A percentile compares a stretch with the other conserved stretches of the same genome.
phyloP scores from a whole-genome alignment of 306 rosid genomes.

The Corylus americana region DNA sequence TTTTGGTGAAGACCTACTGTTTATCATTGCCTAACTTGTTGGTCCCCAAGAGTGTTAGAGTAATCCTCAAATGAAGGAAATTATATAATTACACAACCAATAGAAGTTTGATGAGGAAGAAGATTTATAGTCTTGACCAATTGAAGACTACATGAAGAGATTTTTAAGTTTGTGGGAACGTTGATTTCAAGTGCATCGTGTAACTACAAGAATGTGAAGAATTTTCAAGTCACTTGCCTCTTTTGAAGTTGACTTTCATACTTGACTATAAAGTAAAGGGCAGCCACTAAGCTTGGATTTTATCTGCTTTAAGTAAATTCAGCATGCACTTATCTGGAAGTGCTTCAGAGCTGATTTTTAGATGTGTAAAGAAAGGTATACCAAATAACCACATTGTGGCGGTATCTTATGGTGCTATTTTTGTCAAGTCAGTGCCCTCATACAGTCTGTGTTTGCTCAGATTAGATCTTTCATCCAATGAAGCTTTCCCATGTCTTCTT shows the following conservation, averaged over 20 bases:
- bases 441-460: slow-evolving; percentile 30
- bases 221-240: slow-evolving; percentile 74
- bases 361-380: slow-evolving; percentile 56
- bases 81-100: slow-evolving; percentile 63
- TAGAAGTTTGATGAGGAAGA: slow-evolving; percentile 77
- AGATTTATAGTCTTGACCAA: slow-evolving; percentile 61
- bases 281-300: slow-evolving; percentile 63
- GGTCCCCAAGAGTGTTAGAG: slow-evolving; percentile 71
- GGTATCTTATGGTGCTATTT: slow-evolving; percentile 40
- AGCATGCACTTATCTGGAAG: slow-evolving; percentile 51
- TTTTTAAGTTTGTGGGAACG: slow-evolving; percentile 61
- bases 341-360: slow-evolving; percentile 37
- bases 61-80: slow-evolving; percentile 67
- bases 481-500: slow-evolving; percentile 30
- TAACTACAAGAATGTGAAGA: slow-evolving; percentile 78
- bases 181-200: slow-evolving; percentile 73
- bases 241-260: slow-evolving; percentile 68
- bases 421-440: slow-evolving; percentile 38
- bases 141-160: slow-evolving; percentile 61
- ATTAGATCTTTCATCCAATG: slow-evolving; percentile 33
- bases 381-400: slow-evolving; percentile 42
- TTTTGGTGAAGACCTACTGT: slow-evolving; percentile 81
- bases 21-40: slow-evolving; percentile 74
- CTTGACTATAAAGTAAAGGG: slow-evolving; percentile 81
- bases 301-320: slow-evolving; percentile 55